Evolutionary conservation across 2,329 filamentous ascomycete species (phyloP), one percentile per base, ranked within the genome.

Genomic region (Botrytis porri): DNA sequence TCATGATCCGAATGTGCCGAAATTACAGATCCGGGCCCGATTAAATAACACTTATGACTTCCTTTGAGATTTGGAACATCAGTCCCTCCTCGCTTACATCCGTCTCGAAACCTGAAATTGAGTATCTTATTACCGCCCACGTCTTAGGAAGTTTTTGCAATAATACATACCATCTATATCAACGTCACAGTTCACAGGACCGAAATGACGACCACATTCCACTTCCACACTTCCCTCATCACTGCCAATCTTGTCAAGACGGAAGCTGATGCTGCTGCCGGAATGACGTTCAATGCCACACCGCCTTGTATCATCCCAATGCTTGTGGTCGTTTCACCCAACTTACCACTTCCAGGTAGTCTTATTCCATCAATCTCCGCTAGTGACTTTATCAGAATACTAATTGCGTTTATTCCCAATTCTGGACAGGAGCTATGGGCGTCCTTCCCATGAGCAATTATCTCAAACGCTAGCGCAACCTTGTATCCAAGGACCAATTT

Each of bases 401-500:
- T 93, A 77, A 94, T 95, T 16, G 95, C 95, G 75, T 90, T 95
- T 77, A 91, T 88, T 12, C 94, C 95, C 8, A 97, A 86, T 90
- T 92, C 95, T 0, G 95, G 95, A 80, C 98, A 98, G 3, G 94
- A 95, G 10, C 91, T 95, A 82, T 98, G 95, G 8, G 92, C 93
- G 0, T 90, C 92, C 74, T 90, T 90, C 48, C 95, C 95, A 37
- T 85, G 86, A 0, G 92, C 92, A 25, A 84, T 83, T 72, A 97
- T 78, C 3, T 85, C 84, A 80, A 94, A 92, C 64, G 87, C 87
- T 2, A 94, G 80, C 73, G 90, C 91, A 66, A 95, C 95, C 84
- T 98, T 98, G 86, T 98, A 95, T 2, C 95, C 95, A 69, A 92
- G 90, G 0, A 93, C 94, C n/a, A 98, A 89, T 81, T 92, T 93